A percentile compares a stretch with the other conserved stretches of the same genome.
Evolutionary conservation across 192 early-diverging fungal species (phyloP).

Genomic region (Coemansia sp.): DNA sequence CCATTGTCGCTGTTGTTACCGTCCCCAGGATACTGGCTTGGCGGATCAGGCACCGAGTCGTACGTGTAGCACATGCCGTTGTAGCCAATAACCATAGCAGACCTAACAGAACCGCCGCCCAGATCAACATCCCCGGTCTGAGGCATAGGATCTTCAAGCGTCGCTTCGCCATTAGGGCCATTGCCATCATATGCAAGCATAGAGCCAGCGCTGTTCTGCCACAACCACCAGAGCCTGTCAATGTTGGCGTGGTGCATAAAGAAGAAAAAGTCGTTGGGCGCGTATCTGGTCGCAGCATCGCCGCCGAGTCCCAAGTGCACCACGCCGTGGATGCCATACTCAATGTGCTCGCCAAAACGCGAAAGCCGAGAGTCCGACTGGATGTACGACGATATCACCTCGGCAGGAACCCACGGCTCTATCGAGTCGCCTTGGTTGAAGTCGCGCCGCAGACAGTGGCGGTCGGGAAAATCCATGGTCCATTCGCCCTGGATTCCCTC

Average conservation of each 20-base stretch:
- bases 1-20: neutral
- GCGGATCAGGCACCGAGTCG: constrained; percentile 38
- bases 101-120: constrained; percentile 26
- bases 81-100: constrained; percentile 46
- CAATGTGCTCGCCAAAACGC: constrained; percentile 51
- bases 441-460: constrained; percentile 36
- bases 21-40: constrained; percentile 23
- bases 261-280: constrained; percentile 64
- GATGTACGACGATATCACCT: constrained; percentile 45
- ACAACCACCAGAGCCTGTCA: constrained; percentile 60
- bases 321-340: constrained; percentile 52
- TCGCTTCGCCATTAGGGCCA: constrained; percentile 29
- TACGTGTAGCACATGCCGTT: constrained; percentile 42
- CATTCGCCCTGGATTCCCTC: constrained; percentile 40
- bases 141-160: constrained; percentile 37
- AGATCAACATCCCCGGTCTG: constrained; percentile 25
- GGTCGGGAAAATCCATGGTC: constrained; percentile 21
- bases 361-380: constrained; percentile 25
- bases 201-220: constrained; percentile 47
- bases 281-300: constrained; percentile 49
- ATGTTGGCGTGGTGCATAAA: constrained; percentile 65
- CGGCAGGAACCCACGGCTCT: constrained; percentile 40
- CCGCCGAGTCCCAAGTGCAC: constrained; percentile 53
- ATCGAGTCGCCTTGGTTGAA: constrained; percentile 32
- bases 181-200: constrained; percentile 38